Evolutionary conservation across 176 grass and related monocot genomes (phyloP).

Genomic region (Aegilops bicornis): DNA sequence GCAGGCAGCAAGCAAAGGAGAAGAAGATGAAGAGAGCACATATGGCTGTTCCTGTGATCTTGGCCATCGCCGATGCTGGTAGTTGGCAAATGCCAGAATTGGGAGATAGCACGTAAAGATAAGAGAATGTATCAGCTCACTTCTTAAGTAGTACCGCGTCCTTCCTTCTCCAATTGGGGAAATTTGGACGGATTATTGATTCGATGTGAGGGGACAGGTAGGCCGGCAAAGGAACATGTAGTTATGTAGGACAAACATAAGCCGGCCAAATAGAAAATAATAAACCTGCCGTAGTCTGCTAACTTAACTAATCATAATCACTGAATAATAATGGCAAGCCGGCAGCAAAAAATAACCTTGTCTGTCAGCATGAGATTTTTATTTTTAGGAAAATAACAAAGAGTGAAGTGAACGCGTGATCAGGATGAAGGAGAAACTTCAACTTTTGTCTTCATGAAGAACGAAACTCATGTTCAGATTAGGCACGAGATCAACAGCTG

Average conservation of each 20-base stretch:
- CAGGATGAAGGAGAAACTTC: neutral
- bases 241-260: neutral
- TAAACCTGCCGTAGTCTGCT: neutral
- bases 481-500: neutral
- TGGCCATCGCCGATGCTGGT: neutral
- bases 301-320: neutral
- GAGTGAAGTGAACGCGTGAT: neutral
- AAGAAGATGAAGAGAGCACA: neutral
- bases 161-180: neutral
- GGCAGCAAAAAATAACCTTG: neutral
- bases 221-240: neutral
- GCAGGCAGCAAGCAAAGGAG: neutral
- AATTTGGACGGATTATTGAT: neutral
- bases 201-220: constrained; percentile 1
- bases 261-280: constrained; percentile 12
- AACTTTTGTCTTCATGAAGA: neutral
- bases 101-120: neutral
- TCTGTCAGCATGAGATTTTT: neutral
- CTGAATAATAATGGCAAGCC: neutral
- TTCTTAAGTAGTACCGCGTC: neutral
- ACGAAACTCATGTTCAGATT: neutral
- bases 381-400: neutral
- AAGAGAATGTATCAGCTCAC: neutral
- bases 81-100: neutral
- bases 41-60: neutral